These are phyloP conservation scores for Grigorovia yakushimaensis DNA, from an alignment of 805 yeast species.

Conservation along the genomic window DNA sequence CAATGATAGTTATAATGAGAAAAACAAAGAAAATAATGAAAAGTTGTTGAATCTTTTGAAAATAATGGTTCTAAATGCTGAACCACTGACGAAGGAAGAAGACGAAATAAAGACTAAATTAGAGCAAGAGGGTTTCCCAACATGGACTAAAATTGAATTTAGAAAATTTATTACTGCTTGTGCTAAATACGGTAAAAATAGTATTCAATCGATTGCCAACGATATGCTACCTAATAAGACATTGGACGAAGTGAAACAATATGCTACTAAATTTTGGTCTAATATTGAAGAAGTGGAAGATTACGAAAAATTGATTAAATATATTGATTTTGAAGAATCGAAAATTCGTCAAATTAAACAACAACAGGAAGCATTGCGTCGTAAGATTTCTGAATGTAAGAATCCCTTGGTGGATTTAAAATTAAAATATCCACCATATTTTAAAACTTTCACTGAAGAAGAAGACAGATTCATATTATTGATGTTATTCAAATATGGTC, in stretches of 20 bases:
- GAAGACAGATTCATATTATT: slow-evolving; percentile 84
- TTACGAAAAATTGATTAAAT: slow-evolving; percentile 69
- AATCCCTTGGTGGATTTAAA: slow-evolving; percentile 74
- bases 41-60: slow-evolving; percentile 52
- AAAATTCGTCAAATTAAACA: slow-evolving; percentile 50
- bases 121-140: slow-evolving; percentile 57
- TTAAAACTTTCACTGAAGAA: slow-evolving; percentile 70
- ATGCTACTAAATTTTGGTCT: slow-evolving; percentile 75
- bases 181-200: slow-evolving; percentile 74
- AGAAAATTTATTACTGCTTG: slow-evolving; percentile 64
- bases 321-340: slow-evolving; percentile 86
- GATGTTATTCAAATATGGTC: slow-evolving; percentile 69
- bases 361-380: slow-evolving; percentile 71
- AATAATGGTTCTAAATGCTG: slow-evolving; percentile 62
- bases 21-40: slow-evolving; percentile 35
- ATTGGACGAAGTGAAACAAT: slow-evolving; percentile 65
- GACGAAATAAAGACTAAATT: slow-evolving; percentile 50
- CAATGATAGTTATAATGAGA: slow-evolving; percentile 30
- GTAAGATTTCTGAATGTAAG: slow-evolving; percentile 58
- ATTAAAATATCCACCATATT: slow-evolving; percentile 62
- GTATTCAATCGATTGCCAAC: slow-evolving; percentile 55
- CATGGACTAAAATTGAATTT: slow-evolving; percentile 86
- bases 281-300: slow-evolving; percentile 76
- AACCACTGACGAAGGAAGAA: slow-evolving; percentile 78
- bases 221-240: slow-evolving; percentile 75